Evolutionary conservation across 1,139 yeast species (phyloP).

Genomic region (Yamadazyma membranifaciens): DNA sequence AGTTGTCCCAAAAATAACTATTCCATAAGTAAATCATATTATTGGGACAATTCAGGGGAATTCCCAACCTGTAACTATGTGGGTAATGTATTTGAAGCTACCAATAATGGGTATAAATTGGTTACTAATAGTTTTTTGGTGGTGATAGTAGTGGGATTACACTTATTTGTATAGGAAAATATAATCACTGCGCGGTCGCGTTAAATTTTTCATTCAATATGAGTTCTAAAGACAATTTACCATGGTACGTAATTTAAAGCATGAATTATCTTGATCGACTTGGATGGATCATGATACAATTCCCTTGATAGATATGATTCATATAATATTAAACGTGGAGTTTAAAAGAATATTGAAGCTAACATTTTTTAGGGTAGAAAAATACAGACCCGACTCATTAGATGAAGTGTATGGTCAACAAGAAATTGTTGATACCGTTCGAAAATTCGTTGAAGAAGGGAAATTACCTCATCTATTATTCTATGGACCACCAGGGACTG

Average conservation of each 20-base stretch:
- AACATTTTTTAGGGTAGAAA: constrained; percentile 71
- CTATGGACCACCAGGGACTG: constrained; percentile 98
- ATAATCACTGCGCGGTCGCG: neutral
- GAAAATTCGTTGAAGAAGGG: constrained; percentile 80
- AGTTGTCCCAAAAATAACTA: constrained; percentile 57
- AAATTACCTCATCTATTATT: constrained; percentile 85
- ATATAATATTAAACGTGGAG: no score
- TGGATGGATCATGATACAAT: neutral
- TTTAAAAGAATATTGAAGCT: constrained; percentile 15
- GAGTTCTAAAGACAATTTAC: constrained; percentile 11
- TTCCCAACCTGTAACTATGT: constrained; percentile 50
- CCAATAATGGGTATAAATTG: constrained; percentile 6
- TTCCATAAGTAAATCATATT: constrained; percentile 46
- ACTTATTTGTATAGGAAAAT: constrained; percentile 1
- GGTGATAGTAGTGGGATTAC: constrained; percentile 4
- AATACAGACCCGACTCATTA: constrained; percentile 81
- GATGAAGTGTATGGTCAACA: constrained; percentile 92
- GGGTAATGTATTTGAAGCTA: constrained; percentile 24
- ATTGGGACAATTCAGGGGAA: constrained; percentile 33
- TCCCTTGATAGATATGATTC: neutral
- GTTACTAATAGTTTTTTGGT: constrained; percentile 6
- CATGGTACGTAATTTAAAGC: constrained; percentile 8
- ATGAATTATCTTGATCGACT: no score
- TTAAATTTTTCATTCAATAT: neutral
- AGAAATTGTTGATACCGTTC: constrained; percentile 77